A percentile compares a stretch with the other conserved stretches of the same genome.
phyloP scores from a whole-genome alignment of 495 filamentous ascomycete species.

The Niebla homalea region DNA sequence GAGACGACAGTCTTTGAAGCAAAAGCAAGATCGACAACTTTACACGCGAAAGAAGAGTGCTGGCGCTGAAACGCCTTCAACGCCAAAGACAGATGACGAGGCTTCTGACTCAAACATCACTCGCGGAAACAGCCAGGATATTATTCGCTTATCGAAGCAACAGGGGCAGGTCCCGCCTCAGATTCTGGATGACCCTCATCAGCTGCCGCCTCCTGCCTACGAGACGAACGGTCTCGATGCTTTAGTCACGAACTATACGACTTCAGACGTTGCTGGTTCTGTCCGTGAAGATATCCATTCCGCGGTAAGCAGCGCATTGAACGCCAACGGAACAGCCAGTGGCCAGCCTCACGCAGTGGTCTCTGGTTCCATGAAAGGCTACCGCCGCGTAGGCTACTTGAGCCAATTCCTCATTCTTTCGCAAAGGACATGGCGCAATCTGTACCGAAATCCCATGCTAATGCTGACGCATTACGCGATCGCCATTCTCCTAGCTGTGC shows the following conservation, averaged over 20 bases:
- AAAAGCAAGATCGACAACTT: constrained; percentile 77
- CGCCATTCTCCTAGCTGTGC: constrained; percentile 82
- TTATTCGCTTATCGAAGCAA: constrained; percentile 57
- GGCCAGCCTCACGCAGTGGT: constrained; percentile 35
- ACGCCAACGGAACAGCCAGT: constrained; percentile 59
- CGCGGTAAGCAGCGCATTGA: constrained; percentile 43
- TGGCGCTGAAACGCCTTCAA: constrained; percentile 35
- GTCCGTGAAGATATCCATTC: constrained; percentile 72
- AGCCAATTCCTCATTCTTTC: constrained; percentile 85
- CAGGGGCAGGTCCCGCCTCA: constrained; percentile 47
- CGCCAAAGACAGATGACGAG: constrained; percentile 54
- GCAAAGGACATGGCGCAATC: constrained; percentile 85
- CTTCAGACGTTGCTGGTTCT: constrained; percentile 63
- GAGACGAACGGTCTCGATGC: constrained; percentile 66
- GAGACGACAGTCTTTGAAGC: constrained; percentile 61
- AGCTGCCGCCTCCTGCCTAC: constrained; percentile 56
- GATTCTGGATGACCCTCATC: constrained; percentile 58
- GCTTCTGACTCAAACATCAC: constrained; percentile 54
- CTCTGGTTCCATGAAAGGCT: constrained; percentile 53
- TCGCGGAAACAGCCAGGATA: constrained; percentile 45
- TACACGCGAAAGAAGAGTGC: constrained; percentile 68
- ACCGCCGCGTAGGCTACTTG: constrained; percentile 61
- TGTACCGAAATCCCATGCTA: constrained; percentile 94
- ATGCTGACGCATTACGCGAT: constrained; percentile 99
- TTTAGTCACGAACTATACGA: constrained; percentile 58